Evolutionary conservation across 164 flowering plant genomes (phyloP), one percentile per base, ranked within the genome.

Genomic region (Aristolochia californica): DNA sequence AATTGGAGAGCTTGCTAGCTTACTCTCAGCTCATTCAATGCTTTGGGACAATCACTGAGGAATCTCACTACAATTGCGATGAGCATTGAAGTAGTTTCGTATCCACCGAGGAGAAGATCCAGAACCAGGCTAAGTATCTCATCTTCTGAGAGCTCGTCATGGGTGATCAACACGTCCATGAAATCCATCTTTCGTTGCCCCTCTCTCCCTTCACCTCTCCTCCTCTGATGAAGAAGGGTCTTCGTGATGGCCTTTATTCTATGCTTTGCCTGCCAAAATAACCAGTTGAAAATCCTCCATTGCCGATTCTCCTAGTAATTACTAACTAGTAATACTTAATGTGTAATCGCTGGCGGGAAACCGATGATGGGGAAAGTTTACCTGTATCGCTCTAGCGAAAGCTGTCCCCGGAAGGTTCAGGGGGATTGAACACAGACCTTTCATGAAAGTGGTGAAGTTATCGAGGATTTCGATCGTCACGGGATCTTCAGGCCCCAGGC

Each of bases 51-150:
- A 20, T 26, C 57, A 12, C 52, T 28, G 12, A 62, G 65, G 52
- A 53, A 43, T 26, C 21, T 22, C 4, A 62, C 53, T 26, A 54
- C 14, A 17, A 47, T 27, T 4, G 66, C 28, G 15, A 62, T 55
- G 16, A 62, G 20, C 59, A 55, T 21, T 0, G 66, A 49, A 2
- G 66, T 62, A 1, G 59, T 62, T 21, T 62, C 53, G 27, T 62
- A 47, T 14, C 66, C 66, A 45, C 59, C 66, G 3, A 62, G 54
- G n/a, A 62, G 59, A 26, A 62, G 59, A 62, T 62, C 59, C n/a
- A 62, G 14, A 20, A 55, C 59, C 30, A 62, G 48, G 59, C 66
- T 62, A 22, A 55, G 45, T 45, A 45, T 62, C 59, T 62, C 66
- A 5, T 55, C 59, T 22, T 62, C 59, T 7, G 22, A 45, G 16